These are phyloP conservation scores for Paxillus ammoniavirescens DNA, from an alignment of 768 basidiomycete species.

Conservation along the genomic window DNA sequence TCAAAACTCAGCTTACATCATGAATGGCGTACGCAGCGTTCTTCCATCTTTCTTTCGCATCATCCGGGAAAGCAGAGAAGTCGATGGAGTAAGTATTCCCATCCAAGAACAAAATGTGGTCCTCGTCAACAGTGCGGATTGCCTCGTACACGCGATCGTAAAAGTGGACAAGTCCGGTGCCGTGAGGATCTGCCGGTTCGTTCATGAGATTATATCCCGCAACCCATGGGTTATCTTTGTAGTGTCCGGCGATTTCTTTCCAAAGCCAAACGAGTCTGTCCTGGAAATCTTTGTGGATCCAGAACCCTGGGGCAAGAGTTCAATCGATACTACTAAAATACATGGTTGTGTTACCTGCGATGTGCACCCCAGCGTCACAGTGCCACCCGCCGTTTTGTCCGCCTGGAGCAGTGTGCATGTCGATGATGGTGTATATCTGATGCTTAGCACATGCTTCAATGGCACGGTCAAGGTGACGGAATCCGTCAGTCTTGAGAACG, in stretches of 20 bases:
- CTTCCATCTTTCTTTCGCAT: constrained; percentile 28
- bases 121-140: constrained; percentile 38
- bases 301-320: constrained; percentile 27
- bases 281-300: constrained; percentile 44
- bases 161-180: constrained; percentile 33
- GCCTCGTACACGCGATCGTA: constrained; percentile 40
- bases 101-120: constrained; percentile 45
- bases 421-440: constrained; percentile 74
- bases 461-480: constrained; percentile 75
- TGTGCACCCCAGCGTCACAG: constrained; percentile 58
- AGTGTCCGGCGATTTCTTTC: constrained; percentile 36
- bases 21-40: constrained; percentile 32
- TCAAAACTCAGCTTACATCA: not conserved
- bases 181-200: constrained; percentile 42
- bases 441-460: constrained; percentile 68
- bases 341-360: constrained; percentile 33
- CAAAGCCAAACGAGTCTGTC: constrained; percentile 40
- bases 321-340: not conserved
- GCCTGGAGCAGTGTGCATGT: constrained; percentile 71
- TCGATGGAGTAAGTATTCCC: constrained; percentile 41
- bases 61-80: constrained; percentile 28
- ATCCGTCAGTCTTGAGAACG: constrained; percentile 67
- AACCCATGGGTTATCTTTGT: constrained; percentile 44
- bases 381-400: constrained; percentile 79
- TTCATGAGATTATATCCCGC: constrained; percentile 48